Evolutionary conservation across 1,284 basidiomycete species (phyloP), one percentile per base, ranked within the genome.

Genomic region (Phellinidium pouzarii): DNA sequence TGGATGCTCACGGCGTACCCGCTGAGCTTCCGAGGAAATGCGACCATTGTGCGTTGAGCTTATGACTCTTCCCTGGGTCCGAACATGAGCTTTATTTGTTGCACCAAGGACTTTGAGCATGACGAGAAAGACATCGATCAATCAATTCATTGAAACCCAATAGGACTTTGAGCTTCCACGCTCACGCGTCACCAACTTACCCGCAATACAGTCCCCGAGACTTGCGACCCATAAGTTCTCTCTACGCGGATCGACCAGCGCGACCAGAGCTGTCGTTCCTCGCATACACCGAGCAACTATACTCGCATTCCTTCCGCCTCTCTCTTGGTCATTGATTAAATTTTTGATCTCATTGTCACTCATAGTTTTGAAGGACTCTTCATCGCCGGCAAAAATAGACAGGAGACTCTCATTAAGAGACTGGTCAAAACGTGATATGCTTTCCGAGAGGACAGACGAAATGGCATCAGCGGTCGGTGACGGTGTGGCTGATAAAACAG

Each of bases 351-450:
- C 67, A 25, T 66, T 66, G 50, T 72, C 67, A 2, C 67, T 62
- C 50, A 66, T 64, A 56, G 11, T 36, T 62, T 52, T 20, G 40
- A 64, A 17, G 14, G 36, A 50, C 25, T 57, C 59, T 7, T 58
- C 51, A 8, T 59, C 59, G 11, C 60, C 60, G 12, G 68, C 67
- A 44, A 70, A 68, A 19, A 69, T 56, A 6, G 56, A 59, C 29
- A 59, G 52, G 12, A 68, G 41, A 4, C 60, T 64, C 9, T 58
- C 38, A 53, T 64, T 65, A 29, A 75, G 65, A 11, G 56, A 48
- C 3, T 68, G 59, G 54, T 77, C 75, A 29, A 74, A 84, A 6
- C 79, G 71, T 20, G 71, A 66, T 52, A 85, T 79, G 1, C 78
- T 73, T 43, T 68, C 70, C 22, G 74, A 74, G 56, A 84, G 76